Evolutionary conservation across 257 asterid genomes (phyloP), one percentile per base, ranked within the genome.

Genomic region (Striga asiatica): DNA sequence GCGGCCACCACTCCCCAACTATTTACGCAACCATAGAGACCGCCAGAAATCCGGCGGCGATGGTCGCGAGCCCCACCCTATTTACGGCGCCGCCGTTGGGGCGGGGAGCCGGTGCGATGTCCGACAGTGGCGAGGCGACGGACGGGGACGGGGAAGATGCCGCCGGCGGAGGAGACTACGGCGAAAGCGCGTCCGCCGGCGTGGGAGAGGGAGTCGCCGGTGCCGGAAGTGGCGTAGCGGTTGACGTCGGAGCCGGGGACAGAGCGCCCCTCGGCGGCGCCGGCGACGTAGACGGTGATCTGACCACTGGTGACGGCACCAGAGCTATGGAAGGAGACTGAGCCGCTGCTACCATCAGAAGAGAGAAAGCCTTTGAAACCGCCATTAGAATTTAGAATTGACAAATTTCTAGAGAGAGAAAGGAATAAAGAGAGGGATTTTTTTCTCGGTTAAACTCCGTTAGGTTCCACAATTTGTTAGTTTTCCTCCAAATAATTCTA

Each of bases 81-180:
- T 61, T 65, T 12, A 58, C 16, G 8, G 37, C 65, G 60, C 67
- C 75, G 27, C 50, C 61, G 58, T 34, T 74, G 0, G 4, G 2
- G 1, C 50, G 19, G 6, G 70, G 70, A 16, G 4, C 49, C 1
- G 67, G 72, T 22, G 67, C 57, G 17, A 0, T 29, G 34, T 16
- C 27, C 20, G 64, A 47, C 1, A 76, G 81, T 27, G 76, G 41
- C 16, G 19, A 0, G 3, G 71, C 48, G 5, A 54, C 41, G 5
- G 74, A 71, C 0, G 81, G 73, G 6, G 81, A 54, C 0, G 78
- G 74, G 27, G 78, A 6, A n/a, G 32, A 0, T 29, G 54, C 9
- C 10, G 68, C 34, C 9, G 71, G 65, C 23, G 72, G 68, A 9
- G 72, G 76, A 54, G 66, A 24, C 0, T 76, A n/a, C n/a, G n/a